Evolutionary conservation across 345 rosid species (phyloP).

Genomic region (Dovyalis caffra): DNA sequence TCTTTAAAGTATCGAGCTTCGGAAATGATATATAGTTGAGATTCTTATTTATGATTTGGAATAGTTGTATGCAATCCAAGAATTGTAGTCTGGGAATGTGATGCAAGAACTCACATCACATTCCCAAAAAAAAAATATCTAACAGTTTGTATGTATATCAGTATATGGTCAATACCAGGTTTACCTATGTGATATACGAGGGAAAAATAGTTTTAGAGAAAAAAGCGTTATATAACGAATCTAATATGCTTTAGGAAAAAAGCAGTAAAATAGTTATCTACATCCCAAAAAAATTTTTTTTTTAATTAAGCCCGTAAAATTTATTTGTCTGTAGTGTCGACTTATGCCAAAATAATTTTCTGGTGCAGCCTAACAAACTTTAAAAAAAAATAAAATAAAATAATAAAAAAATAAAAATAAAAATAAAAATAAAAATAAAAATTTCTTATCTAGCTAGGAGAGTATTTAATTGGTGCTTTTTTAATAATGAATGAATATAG

Average conservation of each 20-base stretch:
- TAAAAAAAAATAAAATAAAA: too few species aligned
- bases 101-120: neutral
- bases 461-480: too few species aligned
- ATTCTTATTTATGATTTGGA: too few species aligned
- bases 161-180: too few species aligned
- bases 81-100: too few species aligned
- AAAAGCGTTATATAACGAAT: neutral
- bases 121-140: neutral
- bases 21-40: neutral
- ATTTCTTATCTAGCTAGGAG: too few species aligned
- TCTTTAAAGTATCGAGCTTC: neutral
- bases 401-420: too few species aligned
- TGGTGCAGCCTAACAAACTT: neutral
- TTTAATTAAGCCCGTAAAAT: neutral
- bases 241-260: neutral
- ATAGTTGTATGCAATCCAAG: too few species aligned
- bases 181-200: neutral
- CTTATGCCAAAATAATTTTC: neutral
- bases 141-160: neutral
- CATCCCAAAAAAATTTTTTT: neutral
- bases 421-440: too few species aligned
- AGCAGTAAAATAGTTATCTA: neutral
- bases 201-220: neutral
- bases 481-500: neutral
- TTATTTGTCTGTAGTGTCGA: neutral